Base-by-base conservation (phyloP, 208 protist species). In the Leishmania mexicana region DNA sequence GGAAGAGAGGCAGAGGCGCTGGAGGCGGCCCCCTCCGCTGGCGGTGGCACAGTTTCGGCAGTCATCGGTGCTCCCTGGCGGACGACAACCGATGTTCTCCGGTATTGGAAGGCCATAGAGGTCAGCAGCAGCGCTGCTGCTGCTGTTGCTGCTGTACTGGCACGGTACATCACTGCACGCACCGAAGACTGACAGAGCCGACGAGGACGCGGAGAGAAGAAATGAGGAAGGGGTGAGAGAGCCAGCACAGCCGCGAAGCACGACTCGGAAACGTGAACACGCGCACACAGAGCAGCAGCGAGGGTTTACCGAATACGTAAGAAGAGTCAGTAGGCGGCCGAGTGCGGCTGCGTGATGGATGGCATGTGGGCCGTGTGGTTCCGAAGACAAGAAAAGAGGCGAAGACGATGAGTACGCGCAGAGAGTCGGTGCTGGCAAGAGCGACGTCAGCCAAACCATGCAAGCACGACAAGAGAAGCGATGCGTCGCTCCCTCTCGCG, bases 61-160 rank as follows among this genome's bases (percentile, higher is more conserved):
- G 54, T 64, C 31, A 42, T 64, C 8, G 51, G 47, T 57, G 35
- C 35, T 2, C 51, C 73, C 35, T 57, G 31, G 10, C 45, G 45
- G n/a, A 24, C 68, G 40, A 74, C 49, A 11, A 11, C 28, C 4
- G 74, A 74, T 47, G 65, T 24, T 40, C 64, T 42, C 5, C 80
- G 80, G 35, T 67, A 58, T 51, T 76, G 80, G n/a, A 76, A 60
- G 28, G 62, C 76, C 28, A 80, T 51, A 13, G 80, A 76, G 75
- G 42, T 62, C 31, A 80, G 67, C 67, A 70, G 75, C 75, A 47
- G 60, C 10, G 75, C 42, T 8, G 67, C 80, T 0, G 75, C 53
- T 17, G 67, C 80, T 2, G 75, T 53, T 15, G 10, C 64, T 40
- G 80, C 64, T 57, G 38, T 75, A 11, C 31, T 62, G 31, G 31